A percentile compares a stretch with the other conserved stretches of the same genome.
Evolutionary conservation across 768 basidiomycete genomes (phyloP).

Genomic region (Podaxis sp.): DNA sequence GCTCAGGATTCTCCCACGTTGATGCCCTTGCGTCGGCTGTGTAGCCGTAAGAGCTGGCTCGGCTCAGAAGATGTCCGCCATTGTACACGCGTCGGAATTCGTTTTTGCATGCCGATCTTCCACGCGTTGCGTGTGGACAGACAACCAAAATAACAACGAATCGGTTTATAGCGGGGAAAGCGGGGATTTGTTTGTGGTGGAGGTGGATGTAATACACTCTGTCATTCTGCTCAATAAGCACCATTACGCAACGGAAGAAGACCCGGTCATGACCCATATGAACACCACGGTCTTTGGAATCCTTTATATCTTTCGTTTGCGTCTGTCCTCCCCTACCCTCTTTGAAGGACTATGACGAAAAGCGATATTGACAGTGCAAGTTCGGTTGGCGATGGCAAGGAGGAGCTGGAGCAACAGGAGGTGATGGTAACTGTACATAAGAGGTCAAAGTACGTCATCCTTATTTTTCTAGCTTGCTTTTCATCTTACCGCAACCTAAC

Average conservation of each 20-base stretch:
- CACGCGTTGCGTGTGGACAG: background rate
- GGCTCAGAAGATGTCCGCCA: background rate
- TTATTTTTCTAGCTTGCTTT: background rate
- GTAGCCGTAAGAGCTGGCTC: background rate
- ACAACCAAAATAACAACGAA: slow-evolving; percentile 1
- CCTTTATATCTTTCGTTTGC: background rate
- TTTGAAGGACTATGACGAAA: slow-evolving; percentile 2
- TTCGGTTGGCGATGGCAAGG: slow-evolving; percentile 4
- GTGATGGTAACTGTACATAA: slow-evolving; percentile 2
- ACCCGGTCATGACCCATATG: slow-evolving; percentile 5
- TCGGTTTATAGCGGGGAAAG: slow-evolving; percentile 3
- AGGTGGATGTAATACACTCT: background rate
- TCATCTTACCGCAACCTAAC: background rate
- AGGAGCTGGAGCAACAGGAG: slow-evolving; percentile 1
- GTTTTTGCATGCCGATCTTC: background rate
- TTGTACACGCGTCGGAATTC: background rate
- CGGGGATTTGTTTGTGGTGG: background rate
- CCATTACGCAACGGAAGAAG: slow-evolving; percentile 8
- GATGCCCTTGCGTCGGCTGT: too few relatives aligned
- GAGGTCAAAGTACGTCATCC: slow-evolving; percentile 10
- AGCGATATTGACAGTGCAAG: slow-evolving; percentile 5
- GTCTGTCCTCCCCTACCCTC: background rate
- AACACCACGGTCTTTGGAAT: background rate
- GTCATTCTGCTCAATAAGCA: slow-evolving; percentile 5
- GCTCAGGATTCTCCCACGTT: too few relatives aligned